phyloP scores from a whole-genome alignment of 1,284 basidiomycete genomes.

The Microbotryum lychnidis-dioicae region DNA sequence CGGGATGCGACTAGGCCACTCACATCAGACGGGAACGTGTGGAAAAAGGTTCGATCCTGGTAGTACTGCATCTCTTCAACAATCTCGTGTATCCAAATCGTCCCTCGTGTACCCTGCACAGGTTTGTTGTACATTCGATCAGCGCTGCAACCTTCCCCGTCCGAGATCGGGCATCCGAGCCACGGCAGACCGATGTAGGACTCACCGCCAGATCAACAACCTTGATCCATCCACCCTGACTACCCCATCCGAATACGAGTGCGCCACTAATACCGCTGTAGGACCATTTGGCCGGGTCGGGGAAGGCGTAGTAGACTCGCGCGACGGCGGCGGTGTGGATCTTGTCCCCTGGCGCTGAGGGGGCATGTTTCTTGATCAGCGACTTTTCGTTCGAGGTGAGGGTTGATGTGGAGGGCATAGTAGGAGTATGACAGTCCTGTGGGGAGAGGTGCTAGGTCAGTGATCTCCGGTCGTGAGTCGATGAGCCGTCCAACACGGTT shows the following conservation, averaged over 20 bases:
- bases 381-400: conserved; percentile 32
- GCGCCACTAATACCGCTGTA: conserved; percentile 80
- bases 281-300: conserved; percentile 65
- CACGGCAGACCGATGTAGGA: background rate
- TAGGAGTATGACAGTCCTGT: background rate
- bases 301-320: conserved; percentile 74
- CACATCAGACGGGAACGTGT: conserved; percentile 87
- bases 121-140: background rate
- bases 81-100: conserved; percentile 90
- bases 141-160: background rate
- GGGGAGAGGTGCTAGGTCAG: no score
- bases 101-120: conserved; percentile 61
- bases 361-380: conserved; percentile 31
- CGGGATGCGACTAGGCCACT: conserved; percentile 40
- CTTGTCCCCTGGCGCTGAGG: conserved; percentile 31
- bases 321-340: conserved; percentile 69
- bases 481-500: no score
- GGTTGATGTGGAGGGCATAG: conserved; percentile 27
- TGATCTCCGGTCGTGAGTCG: no score
- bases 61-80: conserved; percentile 77
- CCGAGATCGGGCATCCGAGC: background rate
- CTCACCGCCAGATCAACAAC: conserved; percentile 64
- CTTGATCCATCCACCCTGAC: conserved; percentile 57
- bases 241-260: conserved; percentile 55
- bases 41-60: conserved; percentile 84